Percentiles rank a stretch among this genome's conserved stretches.
These are phyloP conservation scores for Xenosphaeropsis pyriputrescens DNA, from an alignment of 2,329 filamentous ascomycete genomes.

Conservation along the genomic window DNA sequence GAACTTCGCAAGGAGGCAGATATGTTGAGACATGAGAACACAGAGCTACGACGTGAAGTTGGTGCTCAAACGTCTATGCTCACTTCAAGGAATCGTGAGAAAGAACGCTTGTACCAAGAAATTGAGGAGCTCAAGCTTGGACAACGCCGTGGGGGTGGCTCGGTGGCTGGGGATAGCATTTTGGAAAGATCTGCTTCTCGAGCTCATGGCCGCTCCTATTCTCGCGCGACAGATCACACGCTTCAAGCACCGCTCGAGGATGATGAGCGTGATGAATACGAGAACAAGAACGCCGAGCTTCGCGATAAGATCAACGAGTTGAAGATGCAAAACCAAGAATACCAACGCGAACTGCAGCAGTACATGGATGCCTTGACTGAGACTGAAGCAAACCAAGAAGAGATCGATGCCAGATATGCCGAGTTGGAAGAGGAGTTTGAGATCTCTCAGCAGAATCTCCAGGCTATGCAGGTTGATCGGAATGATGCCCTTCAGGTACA, in stretches of 20 bases:
- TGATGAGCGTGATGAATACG: conserved; percentile 69
- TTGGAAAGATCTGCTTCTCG: conserved; percentile 89
- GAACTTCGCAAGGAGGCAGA: conserved; percentile 56
- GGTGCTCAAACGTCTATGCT: conserved; percentile 96
- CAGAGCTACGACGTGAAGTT: conserved; percentile 79
- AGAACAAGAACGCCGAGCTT: conserved; percentile 68
- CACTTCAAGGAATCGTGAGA: conserved; percentile 87
- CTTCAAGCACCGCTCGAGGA: conserved; percentile 40
- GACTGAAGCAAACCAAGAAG: conserved; percentile 46
- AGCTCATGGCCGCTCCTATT: conserved; percentile 58
- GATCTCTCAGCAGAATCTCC: conserved; percentile 63
- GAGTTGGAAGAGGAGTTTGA: conserved; percentile 72
- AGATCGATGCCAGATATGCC: conserved; percentile 29
- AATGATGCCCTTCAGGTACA: conserved; percentile 65
- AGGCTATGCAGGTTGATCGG: conserved; percentile 66
- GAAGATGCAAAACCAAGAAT: conserved; percentile 78
- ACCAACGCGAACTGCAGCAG: conserved; percentile 69
- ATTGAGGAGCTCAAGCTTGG: conserved; percentile 93
- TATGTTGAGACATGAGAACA: conserved; percentile 80
- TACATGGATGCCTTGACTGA: conserved; percentile 70
- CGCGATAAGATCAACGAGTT: conserved; percentile 77
- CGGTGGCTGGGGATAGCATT: conserved; percentile 71
- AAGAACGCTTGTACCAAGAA: conserved; percentile 88
- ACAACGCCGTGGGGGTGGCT: conserved; percentile 54
- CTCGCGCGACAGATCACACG: conserved; percentile 38